Evolutionary conservation across 1,284 basidiomycete species (phyloP), one percentile per base, ranked within the genome.

Genomic region (Ganoderma lingzhi): DNA sequence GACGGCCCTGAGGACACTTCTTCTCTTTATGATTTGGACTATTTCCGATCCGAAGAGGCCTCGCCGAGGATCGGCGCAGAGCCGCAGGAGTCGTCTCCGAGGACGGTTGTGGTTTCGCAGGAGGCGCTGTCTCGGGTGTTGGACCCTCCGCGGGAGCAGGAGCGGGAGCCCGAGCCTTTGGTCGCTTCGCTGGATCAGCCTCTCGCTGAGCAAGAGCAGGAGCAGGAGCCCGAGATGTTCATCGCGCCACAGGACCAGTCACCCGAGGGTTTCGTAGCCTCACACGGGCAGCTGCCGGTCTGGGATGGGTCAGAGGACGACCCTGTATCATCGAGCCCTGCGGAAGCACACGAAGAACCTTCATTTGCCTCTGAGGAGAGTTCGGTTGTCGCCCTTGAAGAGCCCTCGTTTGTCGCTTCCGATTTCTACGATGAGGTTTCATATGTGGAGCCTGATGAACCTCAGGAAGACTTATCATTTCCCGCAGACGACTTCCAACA

Each of bases 11-110:
- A 35, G 17, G 53, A 56, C 14, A 30, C 15, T 9, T 56, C n/a
- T n/a, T n/a, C n/a, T 12, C 6, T 5, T 9, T 35, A 32, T 17
- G 53, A 35, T 9, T 17, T 56, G 53, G 30, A 8, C 17, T 56
- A 56, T 17, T 19, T 56, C 5, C 30, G 19, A 19, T 3, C 53
- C 30, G 37, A 60, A 4, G 41, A 67, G 17, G 39, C 45, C 3
- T 64, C 69, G 8, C 63, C 63, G 4, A 12, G 58, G 5, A 42
- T 63, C 35, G 5, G 59, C 4, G 58, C n/a, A 14, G 45, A 45
- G 32, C 39, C 51, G 62, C 51, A 45, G n/a, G 66, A 67, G 32
- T 58, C 62, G 2, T 63, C 62, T 12, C 55, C 62, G 8, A n/a
- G 48, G 44, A 67, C 66, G 6, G 55, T 64, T 10, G 32, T 60